Percentiles rank a stretch among this genome's conserved stretches.
Evolutionary conservation across 2,329 filamentous ascomycete genomes (phyloP).

Genomic region (Colletotrichum sp.): DNA sequence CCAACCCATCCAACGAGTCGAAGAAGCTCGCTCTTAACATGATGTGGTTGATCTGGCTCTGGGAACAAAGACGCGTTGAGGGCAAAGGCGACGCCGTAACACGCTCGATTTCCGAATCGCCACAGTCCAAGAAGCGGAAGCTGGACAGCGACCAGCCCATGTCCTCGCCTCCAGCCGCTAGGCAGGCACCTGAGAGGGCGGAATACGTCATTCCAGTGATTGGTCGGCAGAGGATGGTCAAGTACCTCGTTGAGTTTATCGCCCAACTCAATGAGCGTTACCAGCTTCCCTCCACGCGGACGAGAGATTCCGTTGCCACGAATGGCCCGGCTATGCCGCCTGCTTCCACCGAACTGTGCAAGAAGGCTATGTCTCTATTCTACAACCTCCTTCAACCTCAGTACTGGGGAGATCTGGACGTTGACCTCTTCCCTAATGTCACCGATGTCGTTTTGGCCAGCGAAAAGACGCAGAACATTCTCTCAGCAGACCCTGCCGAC

Average conservation of each 20-base stretch:
- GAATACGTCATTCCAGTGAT: conserved; percentile 73
- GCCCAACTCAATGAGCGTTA: conserved; percentile 88
- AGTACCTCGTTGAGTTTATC: conserved; percentile 96
- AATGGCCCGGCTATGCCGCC: conserved; percentile 54
- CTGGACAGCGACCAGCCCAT: conserved; percentile 67
- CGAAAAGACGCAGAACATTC: conserved; percentile 72
- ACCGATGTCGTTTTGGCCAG: conserved; percentile 85
- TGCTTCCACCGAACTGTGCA: conserved; percentile 78
- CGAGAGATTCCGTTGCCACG: conserved; percentile 56
- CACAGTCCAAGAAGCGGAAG: conserved; percentile 76
- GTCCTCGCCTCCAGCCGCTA: conserved; percentile 59
- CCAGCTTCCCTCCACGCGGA: conserved; percentile 73
- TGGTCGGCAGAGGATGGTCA: conserved; percentile 82
- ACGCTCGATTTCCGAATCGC: conserved; percentile 67
- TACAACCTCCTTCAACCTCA: conserved; percentile 84
- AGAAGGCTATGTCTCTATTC: conserved; percentile 82
- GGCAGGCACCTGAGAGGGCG: conserved; percentile 54
- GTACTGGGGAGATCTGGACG: conserved; percentile 90
- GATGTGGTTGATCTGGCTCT: conserved; percentile 89
- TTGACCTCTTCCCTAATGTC: conserved; percentile 90
- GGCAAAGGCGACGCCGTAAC: conserved; percentile 50
- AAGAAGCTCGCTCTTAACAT: conserved; percentile 91
- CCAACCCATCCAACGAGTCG: conserved; percentile 86
- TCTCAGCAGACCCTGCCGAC: conserved; percentile 64
- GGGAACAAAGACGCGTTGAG: conserved; percentile 85